These are phyloP conservation scores for Aspergillus latus DNA, from an alignment of 2,329 filamentous ascomycete genomes.

Conservation along the genomic window DNA sequence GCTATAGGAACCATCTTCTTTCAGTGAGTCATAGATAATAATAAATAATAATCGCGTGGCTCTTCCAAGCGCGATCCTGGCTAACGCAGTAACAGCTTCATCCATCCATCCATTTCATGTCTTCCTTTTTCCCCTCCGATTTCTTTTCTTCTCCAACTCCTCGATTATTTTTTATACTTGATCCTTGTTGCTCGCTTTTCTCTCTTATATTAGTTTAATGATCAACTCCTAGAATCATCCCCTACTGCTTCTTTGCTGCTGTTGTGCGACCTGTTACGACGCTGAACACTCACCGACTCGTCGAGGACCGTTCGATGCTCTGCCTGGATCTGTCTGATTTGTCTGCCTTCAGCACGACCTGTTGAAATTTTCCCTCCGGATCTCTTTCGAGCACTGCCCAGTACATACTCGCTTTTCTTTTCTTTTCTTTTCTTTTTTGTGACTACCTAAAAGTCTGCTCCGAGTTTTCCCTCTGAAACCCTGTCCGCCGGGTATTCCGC, in stretches of 20 bases:
- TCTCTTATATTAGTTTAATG: conserved; percentile 6
- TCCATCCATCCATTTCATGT: neutral
- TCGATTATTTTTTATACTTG: neutral
- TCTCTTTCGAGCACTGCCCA: conserved; percentile 4
- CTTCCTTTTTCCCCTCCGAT: neutral
- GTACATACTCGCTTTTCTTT: conserved; percentile 7
- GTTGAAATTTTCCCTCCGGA: conserved; percentile 10
- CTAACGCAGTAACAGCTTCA: conserved; percentile 11
- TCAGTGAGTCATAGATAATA: conserved; percentile 11
- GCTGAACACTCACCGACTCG: conserved; percentile 23
- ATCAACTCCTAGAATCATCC: neutral
- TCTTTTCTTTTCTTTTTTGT: conserved; percentile 7
- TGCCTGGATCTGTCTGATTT: conserved; percentile 10
- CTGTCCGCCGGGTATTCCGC: conserved; percentile 14
- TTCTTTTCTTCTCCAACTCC: conserved; percentile 10
- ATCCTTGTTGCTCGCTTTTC: conserved; percentile 2
- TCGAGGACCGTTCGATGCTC: conserved; percentile 12
- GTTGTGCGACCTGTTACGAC: conserved; percentile 12
- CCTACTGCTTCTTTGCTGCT: conserved; percentile 4
- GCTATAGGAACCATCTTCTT: conserved; percentile 1
- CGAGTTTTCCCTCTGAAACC: conserved; percentile 13
- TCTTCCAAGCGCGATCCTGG: neutral
- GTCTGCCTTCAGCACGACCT: conserved; percentile 3
- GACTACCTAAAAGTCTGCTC: conserved; percentile 4
- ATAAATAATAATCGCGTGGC: conserved; percentile 10